A percentile compares a stretch with the other conserved stretches of the same genome.
Conservation (phyloP, 2,329 filamentous ascomycete genomes). For the Lachnum nothofagi region DNA sequence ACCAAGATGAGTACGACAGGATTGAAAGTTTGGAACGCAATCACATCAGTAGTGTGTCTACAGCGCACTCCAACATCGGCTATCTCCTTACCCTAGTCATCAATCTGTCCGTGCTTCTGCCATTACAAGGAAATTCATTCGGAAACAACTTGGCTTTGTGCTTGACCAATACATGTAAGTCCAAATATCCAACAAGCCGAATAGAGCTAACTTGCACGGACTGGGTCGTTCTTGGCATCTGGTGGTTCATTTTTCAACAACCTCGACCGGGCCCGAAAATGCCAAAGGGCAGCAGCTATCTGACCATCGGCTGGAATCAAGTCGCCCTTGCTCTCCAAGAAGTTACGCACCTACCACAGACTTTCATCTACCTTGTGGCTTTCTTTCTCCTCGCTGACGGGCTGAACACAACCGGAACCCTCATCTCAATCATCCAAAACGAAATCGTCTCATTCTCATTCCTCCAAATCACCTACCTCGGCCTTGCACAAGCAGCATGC, state of each 20-base stretch:
- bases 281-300: constrained; percentile 37
- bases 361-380: constrained; percentile 38
- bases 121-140: constrained; percentile 34
- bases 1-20: constrained; percentile 36
- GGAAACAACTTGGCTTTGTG: constrained; percentile 38
- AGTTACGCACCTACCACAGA: constrained; percentile 37
- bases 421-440: constrained; percentile 39
- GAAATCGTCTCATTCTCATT: constrained; percentile 38
- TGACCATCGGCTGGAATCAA: constrained; percentile 40
- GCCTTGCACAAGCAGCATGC: constrained; percentile 36
- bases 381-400: constrained; percentile 41
- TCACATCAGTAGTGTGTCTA: constrained; percentile 39
- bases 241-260: constrained; percentile 41
- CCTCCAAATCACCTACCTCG: constrained; percentile 38
- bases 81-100: constrained; percentile 37
- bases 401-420: constrained; percentile 37
- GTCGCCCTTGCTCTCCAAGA: constrained; percentile 37
- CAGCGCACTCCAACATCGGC: constrained; percentile 40
- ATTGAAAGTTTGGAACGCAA: constrained; percentile 39
- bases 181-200: not conserved
- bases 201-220: constrained; percentile 25
- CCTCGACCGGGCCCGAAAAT: constrained; percentile 36
- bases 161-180: constrained; percentile 38
- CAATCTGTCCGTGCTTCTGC: constrained; percentile 37
- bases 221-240: constrained; percentile 38